Evolutionary conservation across 2,329 filamentous ascomycete species (phyloP), one percentile per base, ranked within the genome.

Genomic region (Capronia epimyces): DNA sequence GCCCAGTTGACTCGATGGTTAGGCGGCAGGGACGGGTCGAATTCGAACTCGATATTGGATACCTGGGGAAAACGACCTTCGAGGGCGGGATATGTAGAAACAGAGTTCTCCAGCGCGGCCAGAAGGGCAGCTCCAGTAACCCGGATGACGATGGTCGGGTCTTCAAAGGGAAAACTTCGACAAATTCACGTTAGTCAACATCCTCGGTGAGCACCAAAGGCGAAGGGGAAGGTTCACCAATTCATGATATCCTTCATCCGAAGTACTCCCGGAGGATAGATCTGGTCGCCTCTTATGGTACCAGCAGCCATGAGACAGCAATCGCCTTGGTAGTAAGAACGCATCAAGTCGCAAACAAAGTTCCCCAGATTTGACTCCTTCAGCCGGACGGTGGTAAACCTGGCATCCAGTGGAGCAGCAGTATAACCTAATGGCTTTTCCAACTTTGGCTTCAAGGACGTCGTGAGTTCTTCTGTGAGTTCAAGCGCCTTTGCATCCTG

Each of bases 331-430:
- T 95, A 89, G 64, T 94, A 85, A 55, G 82, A 82, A 6, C 88
- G 80, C 88, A 95, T 95, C 20, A 96, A 77, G 65, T 96, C 89
- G 68, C 87, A 93, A 2, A 95, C 85, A 66, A 94, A 94, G 68
- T 95, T 95, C 1, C 86, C 89, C 12, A 94, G 72, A 63, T 95
- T 96, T 48, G 85, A 89, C 68, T 95, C 89, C 40, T 73, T 75
- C 16, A 80, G 73, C 9, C 89, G 77, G 0, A 95, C 87, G 0
- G 88, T 94, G 13, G 82, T 86, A 67, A 95, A 96, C 1, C 89
- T 83, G 1, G 86, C 87, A 65, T 96, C 90, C 0, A 96, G 78
- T 0, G 89, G 87, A 1, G 82, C 83, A 0, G 84, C 82, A 0
- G 89, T 94, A 70, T 87, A 94, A 2, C 89, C 89, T 24, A 95